A percentile compares a stretch with the other conserved stretches of the same genome.
These are phyloP conservation scores for Zopfia rhizophila DNA, from an alignment of 2,329 filamentous ascomycete species.

Conservation along the genomic window DNA sequence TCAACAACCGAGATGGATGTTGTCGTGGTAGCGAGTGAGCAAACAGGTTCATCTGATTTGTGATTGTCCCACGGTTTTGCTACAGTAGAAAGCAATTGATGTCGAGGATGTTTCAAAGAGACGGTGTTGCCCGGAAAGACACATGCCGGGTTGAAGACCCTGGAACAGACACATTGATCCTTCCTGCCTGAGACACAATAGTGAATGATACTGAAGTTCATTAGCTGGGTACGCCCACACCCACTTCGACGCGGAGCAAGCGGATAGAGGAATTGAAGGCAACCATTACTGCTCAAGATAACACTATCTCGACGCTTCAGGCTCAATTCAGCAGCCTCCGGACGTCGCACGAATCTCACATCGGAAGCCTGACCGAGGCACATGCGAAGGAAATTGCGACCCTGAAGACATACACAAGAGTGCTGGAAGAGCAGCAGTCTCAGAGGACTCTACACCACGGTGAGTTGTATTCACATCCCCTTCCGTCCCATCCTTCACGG, in stretches of 20 bases:
- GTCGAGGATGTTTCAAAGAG: background rate
- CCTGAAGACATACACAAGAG: constrained; percentile 48
- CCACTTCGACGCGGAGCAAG: constrained; percentile 25
- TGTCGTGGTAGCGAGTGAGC: constrained; percentile 29
- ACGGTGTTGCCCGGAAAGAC: background rate
- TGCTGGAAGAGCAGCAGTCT: constrained; percentile 50
- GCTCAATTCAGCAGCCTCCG: constrained; percentile 49
- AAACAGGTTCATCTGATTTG: constrained; percentile 39
- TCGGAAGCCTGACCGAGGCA: constrained; percentile 48
- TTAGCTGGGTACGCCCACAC: constrained; percentile 29
- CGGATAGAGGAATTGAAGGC: constrained; percentile 41
- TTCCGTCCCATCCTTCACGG: background rate
- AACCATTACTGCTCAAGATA: constrained; percentile 42
- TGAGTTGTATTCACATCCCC: constrained; percentile 24
- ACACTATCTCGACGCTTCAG: constrained; percentile 45
- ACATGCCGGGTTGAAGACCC: background rate
- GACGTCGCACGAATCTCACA: constrained; percentile 52
- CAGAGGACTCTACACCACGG: constrained; percentile 43
- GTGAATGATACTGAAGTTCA: constrained; percentile 17
- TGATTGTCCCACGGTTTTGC: constrained; percentile 24
- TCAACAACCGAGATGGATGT: constrained; percentile 1
- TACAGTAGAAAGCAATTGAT: constrained; percentile 24
- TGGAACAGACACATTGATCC: background rate
- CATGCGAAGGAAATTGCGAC: constrained; percentile 54
- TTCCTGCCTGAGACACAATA: background rate